Conservation (phyloP, 116 monocot species). For the Zostera marina region DNA sequence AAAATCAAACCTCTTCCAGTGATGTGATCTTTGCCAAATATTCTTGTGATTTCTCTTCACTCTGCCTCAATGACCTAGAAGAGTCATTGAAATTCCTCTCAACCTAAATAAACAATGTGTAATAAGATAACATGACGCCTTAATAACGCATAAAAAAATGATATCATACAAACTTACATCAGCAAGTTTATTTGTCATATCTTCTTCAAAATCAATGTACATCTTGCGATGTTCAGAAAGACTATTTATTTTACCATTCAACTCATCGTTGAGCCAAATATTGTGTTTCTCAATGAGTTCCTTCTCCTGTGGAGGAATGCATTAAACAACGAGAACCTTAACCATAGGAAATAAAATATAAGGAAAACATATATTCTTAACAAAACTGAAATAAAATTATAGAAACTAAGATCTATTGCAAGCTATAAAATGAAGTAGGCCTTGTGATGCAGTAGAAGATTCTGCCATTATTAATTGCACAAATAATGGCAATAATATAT, state of each 20-base stretch:
- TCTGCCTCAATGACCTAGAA: conserved; percentile 9
- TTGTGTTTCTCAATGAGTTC: conserved; percentile 89
- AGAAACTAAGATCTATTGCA: neutral
- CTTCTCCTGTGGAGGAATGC: conserved; percentile 44
- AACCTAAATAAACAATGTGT: neutral
- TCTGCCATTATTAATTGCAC: too few relatives aligned
- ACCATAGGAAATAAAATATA: neutral
- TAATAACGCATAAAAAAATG: too few relatives aligned
- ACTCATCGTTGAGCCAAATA: conserved; percentile 84
- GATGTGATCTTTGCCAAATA: conserved; percentile 4
- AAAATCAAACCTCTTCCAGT: conserved; percentile 10
- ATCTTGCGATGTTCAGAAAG: conserved; percentile 54
- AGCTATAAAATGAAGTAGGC: too few relatives aligned
- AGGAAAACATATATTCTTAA: neutral
- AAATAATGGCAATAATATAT: too few relatives aligned
- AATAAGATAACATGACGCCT: too few relatives aligned
- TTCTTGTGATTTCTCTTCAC: conserved; percentile 16
- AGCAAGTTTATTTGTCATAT: conserved; percentile 47
- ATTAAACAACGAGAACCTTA: too few relatives aligned
- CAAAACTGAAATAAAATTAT: neutral
- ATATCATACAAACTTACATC: conserved; percentile 30
- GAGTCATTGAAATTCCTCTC: conserved; percentile 13
- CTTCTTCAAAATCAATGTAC: conserved; percentile 61
- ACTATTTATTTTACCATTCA: conserved; percentile 51
- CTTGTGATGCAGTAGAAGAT: too few relatives aligned